Conservation (phyloP, 2,329 filamentous ascomycete genomes). For the Calonectria honghensis region DNA sequence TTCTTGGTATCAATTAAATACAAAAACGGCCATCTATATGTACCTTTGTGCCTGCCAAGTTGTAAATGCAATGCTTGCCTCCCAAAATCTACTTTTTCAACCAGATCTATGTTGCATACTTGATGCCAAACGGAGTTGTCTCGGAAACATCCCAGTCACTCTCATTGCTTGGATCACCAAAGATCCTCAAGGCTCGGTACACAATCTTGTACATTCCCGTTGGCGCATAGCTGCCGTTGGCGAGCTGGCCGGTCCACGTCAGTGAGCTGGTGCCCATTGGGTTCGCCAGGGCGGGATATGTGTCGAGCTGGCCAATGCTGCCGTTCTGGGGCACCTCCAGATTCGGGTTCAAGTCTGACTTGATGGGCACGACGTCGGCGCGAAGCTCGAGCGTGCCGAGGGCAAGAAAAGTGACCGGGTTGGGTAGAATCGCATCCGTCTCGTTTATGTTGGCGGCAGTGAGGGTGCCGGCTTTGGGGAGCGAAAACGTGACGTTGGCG, state of each 20-base stretch:
- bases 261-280: conserved; percentile 52
- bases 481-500: conserved; percentile 62
- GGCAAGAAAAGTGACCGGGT: conserved; percentile 63
- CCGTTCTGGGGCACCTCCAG: conserved; percentile 60
- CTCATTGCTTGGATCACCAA: conserved; percentile 66
- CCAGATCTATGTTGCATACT: conserved; percentile 58
- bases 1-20: conserved; percentile 23
- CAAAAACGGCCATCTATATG: conserved; percentile 2
- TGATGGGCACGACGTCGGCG: conserved; percentile 66
- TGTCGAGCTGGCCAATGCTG: conserved; percentile 65
- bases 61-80: background rate
- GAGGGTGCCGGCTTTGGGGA: conserved; percentile 63
- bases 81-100: background rate
- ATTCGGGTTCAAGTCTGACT: conserved; percentile 46
- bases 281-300: conserved; percentile 62
- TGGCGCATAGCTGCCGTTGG: conserved; percentile 68
- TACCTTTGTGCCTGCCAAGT: background rate
- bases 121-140: conserved; percentile 66
- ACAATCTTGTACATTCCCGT: conserved; percentile 70
- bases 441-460: conserved; percentile 42
- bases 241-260: conserved; percentile 68
- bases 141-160: conserved; percentile 69
- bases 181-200: conserved; percentile 70
- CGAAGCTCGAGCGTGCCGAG: conserved; percentile 68
- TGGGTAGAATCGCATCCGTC: conserved; percentile 60